Base-by-base conservation (phyloP, 805 yeast species). In the Candida sonorensis region DNA sequence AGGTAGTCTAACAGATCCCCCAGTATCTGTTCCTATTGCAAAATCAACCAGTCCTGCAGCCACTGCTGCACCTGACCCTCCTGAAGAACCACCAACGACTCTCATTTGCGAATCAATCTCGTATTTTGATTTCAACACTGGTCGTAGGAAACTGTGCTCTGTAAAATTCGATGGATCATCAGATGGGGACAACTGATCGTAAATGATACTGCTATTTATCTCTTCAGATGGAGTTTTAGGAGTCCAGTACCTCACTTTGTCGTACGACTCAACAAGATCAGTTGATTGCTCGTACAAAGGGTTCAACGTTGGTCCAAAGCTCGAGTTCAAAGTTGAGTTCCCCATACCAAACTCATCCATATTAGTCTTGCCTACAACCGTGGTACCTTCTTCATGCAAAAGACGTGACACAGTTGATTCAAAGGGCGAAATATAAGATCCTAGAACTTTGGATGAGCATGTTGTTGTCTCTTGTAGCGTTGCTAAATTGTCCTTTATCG, bases 311-410 rank as follows among this genome's bases (percentile, higher is more conserved):
- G 81, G 66, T 0, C 87, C 88, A 48, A 58, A 73, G 31, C 47
- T 43, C 0, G 81, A 69, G 44, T 73, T 66, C 2, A 74, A 61
- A 10, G 75, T 79, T 1, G 77, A 68, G 10, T 84, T 77, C 9
- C 98, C 99, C 98, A 92, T 92, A 3, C 95, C 99, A 62, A 92
- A 92, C 59, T 92, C 97, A 59, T 92, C 99, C 73, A 92, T 64
- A 46, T 90, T 92, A 2, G 94, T 71, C 55, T 90, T 92, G 0
- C 96, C 98, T 1, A 78, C 62, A 5, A 77, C 50, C 0, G 50
- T 40, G 11, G 72, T 68, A 0, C 87, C 85, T 2, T 66, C 62
- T 0, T 58, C 45, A 7, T 66, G 54, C n/a, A 92, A 54, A 3
- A 75, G 59, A 2, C 55, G 43, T 0, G 75, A 75, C 3, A 79